Evolutionary conservation across 164 flowering plant species (phyloP).

Genomic region (Piper longum): DNA sequence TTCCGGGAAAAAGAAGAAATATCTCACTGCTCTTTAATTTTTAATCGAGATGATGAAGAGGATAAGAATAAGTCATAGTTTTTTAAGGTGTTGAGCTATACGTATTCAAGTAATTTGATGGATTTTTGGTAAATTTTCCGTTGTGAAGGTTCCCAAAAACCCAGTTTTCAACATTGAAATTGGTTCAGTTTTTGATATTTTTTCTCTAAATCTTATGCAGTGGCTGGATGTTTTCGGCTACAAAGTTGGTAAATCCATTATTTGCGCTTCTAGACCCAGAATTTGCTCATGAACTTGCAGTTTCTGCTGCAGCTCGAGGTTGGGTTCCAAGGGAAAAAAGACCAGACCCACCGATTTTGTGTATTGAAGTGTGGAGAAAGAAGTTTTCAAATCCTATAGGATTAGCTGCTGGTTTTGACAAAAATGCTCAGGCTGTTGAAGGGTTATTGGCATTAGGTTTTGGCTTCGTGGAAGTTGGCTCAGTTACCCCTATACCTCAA

Average conservation of each 20-base stretch:
- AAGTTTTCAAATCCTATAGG: constrained; percentile 96
- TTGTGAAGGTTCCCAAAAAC: too few species aligned
- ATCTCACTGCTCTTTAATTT: too few species aligned
- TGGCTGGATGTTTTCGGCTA: constrained; percentile 94
- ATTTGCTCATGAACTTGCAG: constrained; percentile 65
- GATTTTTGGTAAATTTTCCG: too few species aligned
- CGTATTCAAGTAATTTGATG: too few species aligned
- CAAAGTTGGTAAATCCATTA: constrained; percentile 94
- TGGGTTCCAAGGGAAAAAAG: constrained; percentile 95
- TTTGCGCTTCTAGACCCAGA: constrained; percentile 90
- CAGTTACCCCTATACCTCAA: constrained; percentile 93
- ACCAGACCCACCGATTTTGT: constrained; percentile 65
- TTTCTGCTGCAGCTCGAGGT: constrained; percentile 88
- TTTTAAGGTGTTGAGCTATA: too few species aligned
- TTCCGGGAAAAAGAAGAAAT: too few species aligned
- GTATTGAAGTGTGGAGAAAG: constrained; percentile 86
- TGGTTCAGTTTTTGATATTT: background rate
- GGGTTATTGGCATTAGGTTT: constrained; percentile 85
- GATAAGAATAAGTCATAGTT: too few species aligned
- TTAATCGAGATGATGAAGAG: too few species aligned
- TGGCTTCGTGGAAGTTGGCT: constrained; percentile 98
- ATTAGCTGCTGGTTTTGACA: constrained; percentile 97
- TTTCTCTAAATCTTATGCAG: constrained; percentile 30
- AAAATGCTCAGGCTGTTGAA: constrained; percentile 98
- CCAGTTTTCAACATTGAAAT: background rate